phyloP scores from a whole-genome alignment of 306 rosid genomes.

The Inga laurina region DNA sequence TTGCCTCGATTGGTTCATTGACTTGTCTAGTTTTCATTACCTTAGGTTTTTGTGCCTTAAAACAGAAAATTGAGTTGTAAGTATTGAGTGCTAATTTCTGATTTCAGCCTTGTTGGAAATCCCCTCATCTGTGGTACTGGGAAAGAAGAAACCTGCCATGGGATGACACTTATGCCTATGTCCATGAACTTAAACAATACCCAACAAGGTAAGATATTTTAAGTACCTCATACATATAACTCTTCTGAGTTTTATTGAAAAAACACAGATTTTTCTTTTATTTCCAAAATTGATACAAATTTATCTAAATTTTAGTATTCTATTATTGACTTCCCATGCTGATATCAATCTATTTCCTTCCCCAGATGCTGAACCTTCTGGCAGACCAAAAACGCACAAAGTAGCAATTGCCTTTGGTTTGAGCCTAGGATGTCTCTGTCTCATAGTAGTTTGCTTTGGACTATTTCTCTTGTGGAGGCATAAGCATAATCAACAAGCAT shows the following conservation, averaged over 20 bases:
- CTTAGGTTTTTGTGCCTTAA: background rate
- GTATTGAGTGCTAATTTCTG: background rate
- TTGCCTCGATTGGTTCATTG: too few species aligned
- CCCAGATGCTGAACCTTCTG: constrained; percentile 55
- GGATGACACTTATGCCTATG: constrained; percentile 80
- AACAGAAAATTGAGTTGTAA: background rate
- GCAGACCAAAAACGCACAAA: constrained; percentile 62
- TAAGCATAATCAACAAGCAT: constrained; percentile 64
- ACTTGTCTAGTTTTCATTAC: too few species aligned
- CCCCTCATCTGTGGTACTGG: constrained; percentile 84
- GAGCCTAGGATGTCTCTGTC: constrained; percentile 87
- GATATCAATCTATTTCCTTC: constrained; percentile 45
- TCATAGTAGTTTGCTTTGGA: constrained; percentile 76
- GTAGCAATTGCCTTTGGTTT: constrained; percentile 83
- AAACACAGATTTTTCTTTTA: background rate
- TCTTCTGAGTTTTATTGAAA: background rate
- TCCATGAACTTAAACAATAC: constrained; percentile 84
- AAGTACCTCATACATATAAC: background rate
- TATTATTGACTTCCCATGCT: constrained; percentile 24
- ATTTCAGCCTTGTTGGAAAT: constrained; percentile 85
- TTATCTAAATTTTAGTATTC: background rate
- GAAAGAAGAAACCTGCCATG: constrained; percentile 79
- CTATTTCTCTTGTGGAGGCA: constrained; percentile 81
- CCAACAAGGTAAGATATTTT: constrained; percentile 48
- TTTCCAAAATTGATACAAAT: background rate